Base-by-base conservation (phyloP, 1,284 basidiomycete genomes). In the Irpex sp. region DNA sequence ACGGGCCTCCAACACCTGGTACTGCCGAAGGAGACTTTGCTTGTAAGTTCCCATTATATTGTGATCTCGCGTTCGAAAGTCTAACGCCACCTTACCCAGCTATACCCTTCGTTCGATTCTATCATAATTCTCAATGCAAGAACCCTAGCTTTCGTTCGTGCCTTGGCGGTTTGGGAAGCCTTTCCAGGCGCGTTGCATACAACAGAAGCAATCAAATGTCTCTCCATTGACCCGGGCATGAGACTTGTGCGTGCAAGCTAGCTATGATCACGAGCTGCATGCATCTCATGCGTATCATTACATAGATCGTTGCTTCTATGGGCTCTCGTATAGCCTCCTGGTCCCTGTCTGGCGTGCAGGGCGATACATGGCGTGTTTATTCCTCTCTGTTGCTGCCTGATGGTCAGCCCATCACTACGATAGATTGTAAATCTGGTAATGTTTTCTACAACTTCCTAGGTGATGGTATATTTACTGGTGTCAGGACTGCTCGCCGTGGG, bases 131-230 rank as follows among this genome's bases (percentile, higher is more conserved):
- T 90, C 69, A 78, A 92, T 79, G 87, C 90, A 15, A 79, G 76
- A 60, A 81, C 78, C 21, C 83, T 93, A 36, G 73, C 77, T 17
- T 79, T 92, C 57, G 70, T 86, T 64, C 84, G 87, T 61, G 83
- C 89, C 51, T 82, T 94, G 35, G 83, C 86, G 31, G 90, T 93
- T 69, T 87, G 83, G 77, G 89, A 93, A 70, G 88, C 86, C 3
- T 93, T 91, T 72, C 90, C 91, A 6, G 81, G 83, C 13, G 69
- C 80, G 31, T 74, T 75, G 13, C 79, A 82, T 63, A 69, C 75
- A 5, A 75, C 74, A 31, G 77, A 81, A 61, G 72, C 72, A 43
- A 81, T 92, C n/a, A 80, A 82, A 51, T 85, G 82, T 68, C 74
- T 92, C 21, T 80, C 87, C 2, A 83, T 92, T 19, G 92, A 93